These are phyloP conservation scores for Candida pseudoglaebosa DNA, from an alignment of 805 yeast genomes.

Conservation along the genomic window DNA sequence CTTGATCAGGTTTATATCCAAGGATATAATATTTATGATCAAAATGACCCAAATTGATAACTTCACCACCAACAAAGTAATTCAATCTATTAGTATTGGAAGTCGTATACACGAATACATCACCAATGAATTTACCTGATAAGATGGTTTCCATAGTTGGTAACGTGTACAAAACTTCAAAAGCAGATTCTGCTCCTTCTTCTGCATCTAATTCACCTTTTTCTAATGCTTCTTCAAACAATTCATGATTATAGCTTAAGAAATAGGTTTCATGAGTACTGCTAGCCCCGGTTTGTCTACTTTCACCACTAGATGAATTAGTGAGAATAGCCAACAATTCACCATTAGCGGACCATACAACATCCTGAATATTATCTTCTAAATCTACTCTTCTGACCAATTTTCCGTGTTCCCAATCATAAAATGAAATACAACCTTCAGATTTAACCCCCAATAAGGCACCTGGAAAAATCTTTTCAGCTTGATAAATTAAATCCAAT, in stretches of 20 bases:
- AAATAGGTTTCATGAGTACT: conserved; percentile 66
- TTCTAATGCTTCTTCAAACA: conserved; percentile 59
- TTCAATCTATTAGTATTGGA: conserved; percentile 75
- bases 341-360: conserved; percentile 92
- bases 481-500: conserved; percentile 63
- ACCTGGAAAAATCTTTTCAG: conserved; percentile 84
- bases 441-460: conserved; percentile 81
- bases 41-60: conserved; percentile 87
- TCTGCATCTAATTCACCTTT: conserved; percentile 61
- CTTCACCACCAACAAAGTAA: conserved; percentile 92
- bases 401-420: conserved; percentile 88
- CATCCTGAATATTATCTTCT: conserved; percentile 64
- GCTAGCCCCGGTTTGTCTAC: conserved; percentile 17
- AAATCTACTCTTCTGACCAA: conserved; percentile 88
- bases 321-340: conserved; percentile 74
- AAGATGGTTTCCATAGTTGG: conserved; percentile 65
- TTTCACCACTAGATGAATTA: conserved; percentile 20
- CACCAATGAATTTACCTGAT: conserved; percentile 96
- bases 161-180: conserved; percentile 80
- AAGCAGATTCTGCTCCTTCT: conserved; percentile 85
- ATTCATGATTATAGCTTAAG: conserved; percentile 65
- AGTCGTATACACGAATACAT: conserved; percentile 91
- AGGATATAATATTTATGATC: conserved; percentile 82
- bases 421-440: conserved; percentile 80
- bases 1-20: conserved; percentile 82